These are phyloP conservation scores for Arabis hirsuta DNA, from an alignment of 345 rosid species.

Conservation along the genomic window DNA sequence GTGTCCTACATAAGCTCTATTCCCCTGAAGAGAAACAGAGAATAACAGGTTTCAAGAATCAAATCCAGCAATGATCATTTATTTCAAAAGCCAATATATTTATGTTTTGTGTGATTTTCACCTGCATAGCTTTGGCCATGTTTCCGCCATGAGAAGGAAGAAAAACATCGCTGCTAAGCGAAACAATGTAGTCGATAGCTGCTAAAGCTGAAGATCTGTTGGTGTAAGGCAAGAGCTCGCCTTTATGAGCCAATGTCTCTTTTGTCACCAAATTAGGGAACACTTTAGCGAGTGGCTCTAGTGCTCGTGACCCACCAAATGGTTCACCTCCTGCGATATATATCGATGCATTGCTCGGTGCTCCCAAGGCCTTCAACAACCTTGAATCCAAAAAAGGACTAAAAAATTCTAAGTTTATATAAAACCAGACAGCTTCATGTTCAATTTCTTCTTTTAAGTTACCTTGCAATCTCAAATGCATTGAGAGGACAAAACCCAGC, in stretches of 20 bases:
- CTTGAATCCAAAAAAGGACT: slow-evolving; percentile 37
- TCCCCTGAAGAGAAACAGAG: slow-evolving; percentile 48
- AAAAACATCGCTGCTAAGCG: slow-evolving; percentile 72
- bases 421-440: slow-evolving; percentile 6
- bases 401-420: neutral
- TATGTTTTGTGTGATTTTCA: neutral
- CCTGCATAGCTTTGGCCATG: slow-evolving; percentile 81
- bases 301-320: slow-evolving; percentile 64
- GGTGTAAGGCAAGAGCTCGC: slow-evolving; percentile 60
- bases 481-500: slow-evolving; percentile 75
- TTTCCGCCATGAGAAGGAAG: slow-evolving; percentile 90
- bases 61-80: neutral
- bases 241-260: slow-evolving; percentile 59
- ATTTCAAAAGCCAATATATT: neutral
- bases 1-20: slow-evolving; percentile 77
- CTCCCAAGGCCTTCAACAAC: slow-evolving; percentile 73
- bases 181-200: slow-evolving; percentile 74
- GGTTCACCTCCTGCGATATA: slow-evolving; percentile 80
- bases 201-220: slow-evolving; percentile 69
- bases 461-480: slow-evolving; percentile 70
- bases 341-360: slow-evolving; percentile 56
- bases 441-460: slow-evolving; percentile 8
- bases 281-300: slow-evolving; percentile 58
- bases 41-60: neutral
- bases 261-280: slow-evolving; percentile 62